A percentile compares a stretch with the other conserved stretches of the same genome.
Conservation (phyloP, 805 yeast genomes). For the Saccharomycopsis lassenensis region DNA sequence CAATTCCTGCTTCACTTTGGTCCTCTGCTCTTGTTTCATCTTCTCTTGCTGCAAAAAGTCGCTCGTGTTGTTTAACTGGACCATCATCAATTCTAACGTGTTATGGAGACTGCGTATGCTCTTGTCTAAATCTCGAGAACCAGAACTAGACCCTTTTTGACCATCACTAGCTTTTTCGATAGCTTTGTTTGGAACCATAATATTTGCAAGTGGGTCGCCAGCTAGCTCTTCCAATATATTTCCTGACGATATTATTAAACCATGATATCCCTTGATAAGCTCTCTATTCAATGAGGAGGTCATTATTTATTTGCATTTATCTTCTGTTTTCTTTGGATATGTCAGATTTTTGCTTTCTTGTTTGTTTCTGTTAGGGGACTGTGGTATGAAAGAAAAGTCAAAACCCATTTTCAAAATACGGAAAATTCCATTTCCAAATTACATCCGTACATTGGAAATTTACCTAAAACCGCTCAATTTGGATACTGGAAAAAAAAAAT, state of each 20-base stretch:
- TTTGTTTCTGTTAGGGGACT: too few relatives aligned
- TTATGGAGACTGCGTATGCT: conserved; percentile 12
- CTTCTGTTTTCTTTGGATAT: too few relatives aligned
- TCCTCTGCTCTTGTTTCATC: conserved; percentile 1
- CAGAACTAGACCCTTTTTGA: not conserved
- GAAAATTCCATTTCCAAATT: too few relatives aligned
- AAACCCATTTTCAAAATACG: too few relatives aligned
- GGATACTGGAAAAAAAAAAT: too few relatives aligned
- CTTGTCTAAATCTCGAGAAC: conserved; percentile 6
- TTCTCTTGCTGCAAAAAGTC: conserved; percentile 9
- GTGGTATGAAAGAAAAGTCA: too few relatives aligned
- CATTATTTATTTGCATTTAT: too few relatives aligned
- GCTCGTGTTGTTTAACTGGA: conserved; percentile 15
- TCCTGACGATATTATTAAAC: conserved; percentile 10
- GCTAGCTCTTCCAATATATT: conserved; percentile 15
- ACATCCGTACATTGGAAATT: too few relatives aligned
- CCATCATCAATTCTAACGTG: conserved; percentile 17
- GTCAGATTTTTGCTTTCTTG: too few relatives aligned
- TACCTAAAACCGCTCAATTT: too few relatives aligned
- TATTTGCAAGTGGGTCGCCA: conserved; percentile 15
- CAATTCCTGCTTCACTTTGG: not conserved
- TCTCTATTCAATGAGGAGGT: conserved; percentile 17
- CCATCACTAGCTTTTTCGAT: conserved; percentile 3
- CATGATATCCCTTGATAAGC: conserved; percentile 7
- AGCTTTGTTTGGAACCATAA: conserved; percentile 10